Evolutionary conservation across 345 rosid species (phyloP).

Genomic region (Turnera subulata): DNA sequence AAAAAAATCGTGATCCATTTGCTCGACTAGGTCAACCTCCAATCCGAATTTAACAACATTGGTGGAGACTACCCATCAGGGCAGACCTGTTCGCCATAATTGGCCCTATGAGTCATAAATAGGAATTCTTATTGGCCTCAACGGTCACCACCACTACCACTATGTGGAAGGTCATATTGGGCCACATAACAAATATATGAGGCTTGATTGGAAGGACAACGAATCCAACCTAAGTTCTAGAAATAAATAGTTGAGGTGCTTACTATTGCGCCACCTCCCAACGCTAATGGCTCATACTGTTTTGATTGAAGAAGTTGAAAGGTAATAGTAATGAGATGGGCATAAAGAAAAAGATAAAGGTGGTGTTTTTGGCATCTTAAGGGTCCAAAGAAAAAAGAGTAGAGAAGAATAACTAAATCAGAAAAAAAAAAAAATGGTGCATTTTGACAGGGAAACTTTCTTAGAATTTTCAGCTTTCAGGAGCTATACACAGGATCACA

Average conservation of each 20-base stretch:
- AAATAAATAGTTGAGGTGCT: too few relatives aligned
- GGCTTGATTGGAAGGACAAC: slow-evolving; percentile 12
- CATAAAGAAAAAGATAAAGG: slow-evolving; percentile 1
- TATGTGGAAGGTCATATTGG: too few relatives aligned
- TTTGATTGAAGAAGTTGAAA: neutral
- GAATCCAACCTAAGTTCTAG: neutral
- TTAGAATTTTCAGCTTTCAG: neutral
- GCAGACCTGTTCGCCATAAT: too few relatives aligned
- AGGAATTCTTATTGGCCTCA: too few relatives aligned
- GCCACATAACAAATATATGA: too few relatives aligned
- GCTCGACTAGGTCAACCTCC: too few relatives aligned
- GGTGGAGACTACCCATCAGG: too few relatives aligned
- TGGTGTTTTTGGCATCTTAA: slow-evolving; percentile 1
- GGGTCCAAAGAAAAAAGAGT: neutral
- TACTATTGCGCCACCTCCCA: too few relatives aligned
- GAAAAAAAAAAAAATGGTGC: neutral
- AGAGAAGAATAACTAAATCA: neutral
- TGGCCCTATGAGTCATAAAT: too few relatives aligned
- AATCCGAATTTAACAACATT: too few relatives aligned
- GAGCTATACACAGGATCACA: neutral
- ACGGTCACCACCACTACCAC: too few relatives aligned
- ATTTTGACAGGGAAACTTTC: neutral
- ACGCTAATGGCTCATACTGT: neutral
- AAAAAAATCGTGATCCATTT: too few relatives aligned
- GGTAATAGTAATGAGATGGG: neutral